Base-by-base conservation (phyloP, 2,329 filamentous ascomycete species). In the Magnaporthiopsis rhizophila region DNA sequence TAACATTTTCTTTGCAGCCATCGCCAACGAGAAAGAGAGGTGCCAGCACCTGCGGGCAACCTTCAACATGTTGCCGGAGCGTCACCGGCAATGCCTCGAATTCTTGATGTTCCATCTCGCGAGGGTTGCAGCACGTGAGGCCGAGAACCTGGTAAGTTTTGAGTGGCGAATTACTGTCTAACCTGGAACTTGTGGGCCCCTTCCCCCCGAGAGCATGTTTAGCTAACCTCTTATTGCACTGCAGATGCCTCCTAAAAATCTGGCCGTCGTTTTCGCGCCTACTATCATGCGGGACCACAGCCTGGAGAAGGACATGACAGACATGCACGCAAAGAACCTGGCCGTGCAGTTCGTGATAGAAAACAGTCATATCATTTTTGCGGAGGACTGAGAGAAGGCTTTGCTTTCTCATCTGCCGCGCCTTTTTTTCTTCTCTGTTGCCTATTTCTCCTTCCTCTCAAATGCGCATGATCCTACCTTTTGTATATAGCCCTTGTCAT, bases 231-330 rank as follows among this genome's bases (percentile, higher is more conserved):
- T 76, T 65, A 3, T 34, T 59, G 6, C n/a, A 15, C 59, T 9
- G 2, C 66, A 91, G 87, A 99, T 99, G 95, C 97, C 92, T 30
- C 91, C 94, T 65, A 91, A 96, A 77, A 99, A 99, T 73, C 79
- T 98, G 66, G 92, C 95, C 3, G 95, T 99, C 58, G 95, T 99
- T 53, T 99, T 99, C 74, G 95, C 95, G 11, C 95, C 95, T 9
- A 99, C 95, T 0, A 96, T 99, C 70, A 96, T 99, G 91, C 86
- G 94, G 69, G 92, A 96, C 65, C 83, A 88, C 73, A 94, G 89
- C 71, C 85, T 98, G 66, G 92, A 96, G 75, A 88, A 92, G 66
- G 95, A 99, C 76, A 96, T 99, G 87, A 94, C 89, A 36, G 95
- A 99, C 74, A 96, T 97, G 82, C 90, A 95, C 74, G 85, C 89